Base-by-base conservation (phyloP, 345 rosid genomes). In the Populus tremula region DNA sequence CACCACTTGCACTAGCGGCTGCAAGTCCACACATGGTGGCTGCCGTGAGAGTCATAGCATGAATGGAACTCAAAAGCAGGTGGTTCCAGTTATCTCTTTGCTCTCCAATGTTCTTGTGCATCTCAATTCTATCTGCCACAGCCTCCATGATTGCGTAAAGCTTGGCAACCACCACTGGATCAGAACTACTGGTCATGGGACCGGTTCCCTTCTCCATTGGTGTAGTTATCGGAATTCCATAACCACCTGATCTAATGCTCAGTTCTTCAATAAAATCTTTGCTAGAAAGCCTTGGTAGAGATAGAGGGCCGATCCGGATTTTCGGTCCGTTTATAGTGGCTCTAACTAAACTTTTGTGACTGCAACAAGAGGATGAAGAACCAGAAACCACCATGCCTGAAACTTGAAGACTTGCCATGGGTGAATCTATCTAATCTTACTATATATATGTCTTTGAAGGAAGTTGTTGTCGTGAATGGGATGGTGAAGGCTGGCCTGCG, bases 21-120 rank as follows among this genome's bases (percentile, higher is more conserved):
- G 88, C 72, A 13, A 88, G 18, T 8, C 88, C 91, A 39, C 87
- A 77, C 84, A 89, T 86, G 27, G 86, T 69, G 12, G 94, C 72
- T 2, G 91, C 94, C 0, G 92, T 38, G 8, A 91, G 88, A 69
- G 83, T 85, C 14, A 88, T 79, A 72, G 62, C 80, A 31, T 91
- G 89, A 69, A 89, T 77, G 67, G 90, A 88, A n/a, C 70, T 81
- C 38, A 89, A 74, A 10, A 91, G 83, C 38, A 91, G 88, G 5
- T 76, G 17, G 67, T 87, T 91, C 94, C 91, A 89, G 33, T 87
- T 87, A 54, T 85, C 79, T 9, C 92, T 77, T 39, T 88, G 94
- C 71, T 82, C 85, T 50, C 85, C 91, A 29, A 91, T 39, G 62
- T 86, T 88, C 63, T 77, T 70, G 50, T 88, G 94, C 88, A 91